phyloP scores from a whole-genome alignment of 495 filamentous ascomycete genomes.

The Margaritispora aquatica region DNA sequence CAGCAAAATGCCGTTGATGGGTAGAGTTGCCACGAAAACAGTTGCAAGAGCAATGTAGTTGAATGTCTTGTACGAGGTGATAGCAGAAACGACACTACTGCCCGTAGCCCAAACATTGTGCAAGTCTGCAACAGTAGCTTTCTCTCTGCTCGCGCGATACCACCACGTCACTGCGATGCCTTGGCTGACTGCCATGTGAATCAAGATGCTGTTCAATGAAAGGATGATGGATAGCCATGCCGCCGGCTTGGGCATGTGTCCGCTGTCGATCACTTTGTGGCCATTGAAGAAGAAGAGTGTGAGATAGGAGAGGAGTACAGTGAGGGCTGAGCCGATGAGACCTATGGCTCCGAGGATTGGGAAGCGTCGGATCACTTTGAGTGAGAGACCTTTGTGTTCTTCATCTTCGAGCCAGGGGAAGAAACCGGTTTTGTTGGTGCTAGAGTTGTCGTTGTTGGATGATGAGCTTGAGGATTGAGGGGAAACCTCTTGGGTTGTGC shows the following conservation, averaged over 20 bases:
- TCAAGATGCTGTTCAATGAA: constrained; percentile 2
- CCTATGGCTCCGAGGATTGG: constrained; percentile 4
- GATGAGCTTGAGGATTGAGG: neutral
- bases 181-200: constrained; percentile 6
- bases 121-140: constrained; percentile 1
- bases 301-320: neutral
- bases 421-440: constrained; percentile 3
- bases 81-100: neutral
- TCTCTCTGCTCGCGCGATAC: neutral
- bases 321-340: constrained; percentile 3
- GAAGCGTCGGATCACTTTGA: neutral
- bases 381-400: neutral
- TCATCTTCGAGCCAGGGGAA: constrained; percentile 7
- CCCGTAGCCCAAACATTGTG: constrained; percentile 8
- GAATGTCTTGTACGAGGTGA: constrained; percentile 1
- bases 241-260: constrained; percentile 3
- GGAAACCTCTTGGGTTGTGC: neutral
- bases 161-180: constrained; percentile 7
- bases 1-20: constrained; percentile 5
- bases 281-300: constrained; percentile 6
- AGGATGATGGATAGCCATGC: constrained; percentile 11
- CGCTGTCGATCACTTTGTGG: constrained; percentile 4
- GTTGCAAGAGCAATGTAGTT: constrained; percentile 9
- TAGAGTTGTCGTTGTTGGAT: neutral
- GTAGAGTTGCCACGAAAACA: constrained; percentile 7